Percentiles rank a stretch among this genome's conserved stretches.
phyloP scores from a whole-genome alignment of 1,284 basidiomycete species.

The Ceratobasidium sp. region DNA sequence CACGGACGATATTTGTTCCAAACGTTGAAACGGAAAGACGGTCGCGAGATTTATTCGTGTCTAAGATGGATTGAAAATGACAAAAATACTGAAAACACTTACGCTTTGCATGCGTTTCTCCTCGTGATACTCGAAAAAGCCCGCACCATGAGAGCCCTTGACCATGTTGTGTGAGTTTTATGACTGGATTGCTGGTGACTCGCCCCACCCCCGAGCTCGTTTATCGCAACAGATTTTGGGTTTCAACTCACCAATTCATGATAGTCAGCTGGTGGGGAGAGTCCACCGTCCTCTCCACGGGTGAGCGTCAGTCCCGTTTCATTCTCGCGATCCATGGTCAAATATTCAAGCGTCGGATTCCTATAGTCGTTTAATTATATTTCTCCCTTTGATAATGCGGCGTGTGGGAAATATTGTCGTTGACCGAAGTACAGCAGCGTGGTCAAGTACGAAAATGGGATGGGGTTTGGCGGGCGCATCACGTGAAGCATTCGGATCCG shows the following conservation, averaged over 20 bases:
- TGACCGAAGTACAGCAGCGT: too few species aligned
- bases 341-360: too few species aligned
- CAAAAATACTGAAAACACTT: conserved; percentile 44
- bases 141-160: conserved; percentile 45
- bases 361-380: too few species aligned
- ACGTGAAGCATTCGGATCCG: too few species aligned
- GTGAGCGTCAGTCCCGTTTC: neutral
- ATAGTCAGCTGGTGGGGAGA: conserved; percentile 33
- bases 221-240: too few species aligned
- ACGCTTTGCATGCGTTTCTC: conserved; percentile 76
- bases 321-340: conserved; percentile 4
- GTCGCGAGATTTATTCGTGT: neutral
- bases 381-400: too few species aligned
- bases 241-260: conserved; percentile 24
- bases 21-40: neutral
- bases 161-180: neutral
- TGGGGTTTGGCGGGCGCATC: too few species aligned
- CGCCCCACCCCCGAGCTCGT: neutral
- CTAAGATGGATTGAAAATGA: neutral
- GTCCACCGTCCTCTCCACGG: conserved; percentile 1
- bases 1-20: neutral
- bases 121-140: conserved; percentile 76
- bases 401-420: too few species aligned
- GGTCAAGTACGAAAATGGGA: too few species aligned
- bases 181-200: neutral